These are phyloP conservation scores for Agrostemma githago DNA, from an alignment of 148 eudicot species.

Conservation along the genomic window DNA sequence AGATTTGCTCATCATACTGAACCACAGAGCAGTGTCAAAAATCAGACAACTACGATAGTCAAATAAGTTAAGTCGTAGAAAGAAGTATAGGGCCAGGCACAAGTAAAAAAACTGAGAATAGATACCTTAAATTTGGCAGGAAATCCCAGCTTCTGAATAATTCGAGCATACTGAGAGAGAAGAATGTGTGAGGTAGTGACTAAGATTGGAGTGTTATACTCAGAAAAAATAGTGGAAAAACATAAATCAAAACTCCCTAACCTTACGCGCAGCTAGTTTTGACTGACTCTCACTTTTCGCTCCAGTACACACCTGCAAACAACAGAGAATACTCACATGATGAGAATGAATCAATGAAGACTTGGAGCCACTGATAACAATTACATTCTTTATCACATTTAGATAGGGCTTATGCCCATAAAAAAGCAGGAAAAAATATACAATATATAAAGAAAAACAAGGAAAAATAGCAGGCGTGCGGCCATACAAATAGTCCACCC, in stretches of 20 bases:
- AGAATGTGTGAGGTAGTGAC: background rate
- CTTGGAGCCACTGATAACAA: too few relatives aligned
- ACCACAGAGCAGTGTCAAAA: background rate
- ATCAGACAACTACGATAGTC: background rate
- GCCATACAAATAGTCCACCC: background rate
- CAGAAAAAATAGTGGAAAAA: background rate
- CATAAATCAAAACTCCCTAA: constrained; percentile 9
- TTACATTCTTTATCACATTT: background rate
- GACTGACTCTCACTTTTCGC: constrained; percentile 87
- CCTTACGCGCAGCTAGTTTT: constrained; percentile 77
- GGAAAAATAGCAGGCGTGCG: background rate
- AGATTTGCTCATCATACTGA: background rate
- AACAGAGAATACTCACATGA: background rate
- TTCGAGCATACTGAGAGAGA: constrained; percentile 68
- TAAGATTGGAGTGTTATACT: background rate
- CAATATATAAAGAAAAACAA: too few relatives aligned
- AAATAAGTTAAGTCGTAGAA: background rate
- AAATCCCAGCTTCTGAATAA: constrained; percentile 83
- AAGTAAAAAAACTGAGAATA: background rate
- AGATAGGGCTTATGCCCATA: background rate
- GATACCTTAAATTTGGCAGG: constrained; percentile 79
- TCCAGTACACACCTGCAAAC: constrained; percentile 70
- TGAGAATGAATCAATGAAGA: background rate
- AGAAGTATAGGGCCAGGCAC: background rate
- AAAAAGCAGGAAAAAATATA: too few relatives aligned